Conservation (phyloP, 164 flowering plant species). For the Houttuynia cordata region DNA sequence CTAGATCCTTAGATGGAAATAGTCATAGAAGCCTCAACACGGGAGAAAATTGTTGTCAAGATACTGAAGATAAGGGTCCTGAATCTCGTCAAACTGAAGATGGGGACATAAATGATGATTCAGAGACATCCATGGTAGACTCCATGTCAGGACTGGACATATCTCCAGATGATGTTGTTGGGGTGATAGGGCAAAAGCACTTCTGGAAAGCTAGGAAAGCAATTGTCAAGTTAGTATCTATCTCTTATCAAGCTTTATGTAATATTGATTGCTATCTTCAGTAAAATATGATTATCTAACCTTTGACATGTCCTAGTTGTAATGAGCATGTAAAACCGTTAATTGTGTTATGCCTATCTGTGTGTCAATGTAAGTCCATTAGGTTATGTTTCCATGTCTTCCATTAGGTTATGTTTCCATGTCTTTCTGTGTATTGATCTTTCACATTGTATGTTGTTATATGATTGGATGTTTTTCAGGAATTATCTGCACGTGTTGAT, state of each 20-base stretch:
- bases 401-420: no score
- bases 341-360: background rate
- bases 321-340: background rate
- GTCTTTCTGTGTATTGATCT: no score
- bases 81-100: slow-evolving; percentile 15
- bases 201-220: slow-evolving; percentile 75
- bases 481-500: no score
- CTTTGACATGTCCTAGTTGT: background rate
- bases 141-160: slow-evolving; percentile 30
- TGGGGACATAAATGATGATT: slow-evolving; percentile 33
- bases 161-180: slow-evolving; percentile 65
- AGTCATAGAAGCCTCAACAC: slow-evolving; percentile 14
- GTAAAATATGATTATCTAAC: no score
- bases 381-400: no score
- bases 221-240: slow-evolving; percentile 62
- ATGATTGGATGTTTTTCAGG: no score
- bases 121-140: slow-evolving; percentile 45
- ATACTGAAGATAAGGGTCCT: slow-evolving; percentile 11
- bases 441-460: no score
- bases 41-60: slow-evolving; percentile 13
- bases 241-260: background rate
- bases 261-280: background rate
- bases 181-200: slow-evolving; percentile 55
- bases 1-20: slow-evolving; percentile 13
- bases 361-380: no score